Percentiles rank a stretch among this genome's conserved stretches.
Evolutionary conservation across 2,329 filamentous ascomycete genomes (phyloP).

Genomic region (Blastomyces silverae): DNA sequence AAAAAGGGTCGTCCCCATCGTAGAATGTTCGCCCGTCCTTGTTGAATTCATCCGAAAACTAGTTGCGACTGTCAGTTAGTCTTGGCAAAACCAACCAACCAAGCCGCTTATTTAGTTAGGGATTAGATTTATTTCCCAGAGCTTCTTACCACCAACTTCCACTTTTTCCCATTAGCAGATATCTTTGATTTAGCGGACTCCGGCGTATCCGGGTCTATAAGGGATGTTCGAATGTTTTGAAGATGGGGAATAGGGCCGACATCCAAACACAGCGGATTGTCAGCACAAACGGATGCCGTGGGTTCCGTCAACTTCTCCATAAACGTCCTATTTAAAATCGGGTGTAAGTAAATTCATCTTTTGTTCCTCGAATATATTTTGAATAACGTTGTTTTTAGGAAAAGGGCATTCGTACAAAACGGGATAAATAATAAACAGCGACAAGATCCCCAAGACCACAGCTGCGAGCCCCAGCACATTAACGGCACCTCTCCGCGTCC

Average conservation of each 20-base stretch:
- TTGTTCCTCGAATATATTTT: neutral
- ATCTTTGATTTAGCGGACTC: slow-evolving; percentile 50
- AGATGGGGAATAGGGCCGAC: slow-evolving; percentile 48
- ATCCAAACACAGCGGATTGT: slow-evolving; percentile 46
- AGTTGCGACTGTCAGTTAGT: neutral
- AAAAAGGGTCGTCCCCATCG: slow-evolving; percentile 62
- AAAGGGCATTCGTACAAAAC: slow-evolving; percentile 50
- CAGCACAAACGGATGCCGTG: slow-evolving; percentile 28
- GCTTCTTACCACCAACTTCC: slow-evolving; percentile 53
- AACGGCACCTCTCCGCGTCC: slow-evolving; percentile 55
- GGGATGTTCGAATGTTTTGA: slow-evolving; percentile 52
- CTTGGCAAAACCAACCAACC: neutral
- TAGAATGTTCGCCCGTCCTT: slow-evolving; percentile 62
- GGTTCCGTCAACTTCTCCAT: slow-evolving; percentile 42
- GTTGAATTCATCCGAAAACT: slow-evolving; percentile 69
- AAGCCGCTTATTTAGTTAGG: slow-evolving; percentile 1
- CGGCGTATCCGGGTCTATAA: slow-evolving; percentile 65
- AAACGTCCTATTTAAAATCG: slow-evolving; percentile 47
- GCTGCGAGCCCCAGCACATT: slow-evolving; percentile 59
- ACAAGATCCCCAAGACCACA: slow-evolving; percentile 54
- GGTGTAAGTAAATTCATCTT: neutral
- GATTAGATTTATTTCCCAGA: too few species aligned
- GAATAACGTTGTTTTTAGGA: neutral
- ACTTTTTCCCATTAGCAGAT: slow-evolving; percentile 52
- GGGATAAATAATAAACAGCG: slow-evolving; percentile 63